Conservation (phyloP, 1,284 basidiomycete species). For the Ceratobasidium sp. region DNA sequence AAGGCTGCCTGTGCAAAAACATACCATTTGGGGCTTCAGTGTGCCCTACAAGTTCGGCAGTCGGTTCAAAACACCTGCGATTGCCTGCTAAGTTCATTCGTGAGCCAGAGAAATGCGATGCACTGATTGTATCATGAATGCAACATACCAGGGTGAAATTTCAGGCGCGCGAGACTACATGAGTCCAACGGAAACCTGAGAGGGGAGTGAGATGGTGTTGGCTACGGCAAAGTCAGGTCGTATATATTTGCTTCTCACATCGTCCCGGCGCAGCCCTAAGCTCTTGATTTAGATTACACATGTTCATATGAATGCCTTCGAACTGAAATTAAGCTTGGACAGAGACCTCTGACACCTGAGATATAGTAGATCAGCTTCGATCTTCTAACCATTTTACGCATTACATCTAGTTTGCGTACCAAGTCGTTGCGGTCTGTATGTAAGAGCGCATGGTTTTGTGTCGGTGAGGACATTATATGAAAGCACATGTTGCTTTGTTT, state of each 20-base stretch:
- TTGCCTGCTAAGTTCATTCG: background rate
- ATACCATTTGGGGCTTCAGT: background rate
- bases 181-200: background rate
- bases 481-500: no score
- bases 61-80: background rate
- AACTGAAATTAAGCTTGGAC: background rate
- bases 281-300: background rate
- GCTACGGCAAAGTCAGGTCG: background rate
- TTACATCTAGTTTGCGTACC: no score
- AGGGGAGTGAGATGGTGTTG: background rate
- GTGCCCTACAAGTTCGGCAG: background rate
- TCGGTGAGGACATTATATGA: no score
- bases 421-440: no score
- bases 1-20: background rate
- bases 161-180: background rate
- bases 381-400: no score
- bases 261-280: background rate
- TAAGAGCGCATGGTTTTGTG: no score
- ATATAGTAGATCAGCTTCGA: no score
- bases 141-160: background rate
- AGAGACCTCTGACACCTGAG: background rate
- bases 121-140: background rate
- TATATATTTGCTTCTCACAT: background rate
- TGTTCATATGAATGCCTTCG: background rate
- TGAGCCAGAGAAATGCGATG: no score